Percentiles rank a stretch among this genome's conserved stretches.
phyloP scores from a whole-genome alignment of 768 basidiomycete genomes.

The Auricularia sp. region DNA sequence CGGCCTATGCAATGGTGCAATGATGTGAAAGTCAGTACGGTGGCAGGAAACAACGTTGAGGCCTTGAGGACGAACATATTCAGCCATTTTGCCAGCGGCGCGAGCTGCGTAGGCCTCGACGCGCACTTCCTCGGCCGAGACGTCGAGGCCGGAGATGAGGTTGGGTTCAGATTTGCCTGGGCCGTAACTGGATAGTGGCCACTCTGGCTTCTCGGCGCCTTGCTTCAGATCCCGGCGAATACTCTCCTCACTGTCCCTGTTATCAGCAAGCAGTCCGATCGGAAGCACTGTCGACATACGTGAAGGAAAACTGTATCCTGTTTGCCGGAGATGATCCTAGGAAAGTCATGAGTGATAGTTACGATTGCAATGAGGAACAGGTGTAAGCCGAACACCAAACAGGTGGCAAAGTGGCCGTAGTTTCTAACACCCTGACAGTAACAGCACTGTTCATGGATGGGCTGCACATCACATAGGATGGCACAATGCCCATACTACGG shows the following conservation, averaged over 20 bases:
- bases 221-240: slow-evolving; percentile 55
- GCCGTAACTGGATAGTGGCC: slow-evolving; percentile 72
- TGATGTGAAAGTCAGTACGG: not conserved
- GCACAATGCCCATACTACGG: too few species aligned
- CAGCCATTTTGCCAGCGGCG: slow-evolving; percentile 42
- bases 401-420: too few species aligned
- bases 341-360: slow-evolving; percentile 8
- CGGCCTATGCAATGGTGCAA: not conserved
- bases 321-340: slow-evolving; percentile 3
- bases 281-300: slow-evolving; percentile 20
- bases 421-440: too few species aligned
- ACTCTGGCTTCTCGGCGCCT: slow-evolving; percentile 57
- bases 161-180: slow-evolving; percentile 65
- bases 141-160: slow-evolving; percentile 56
- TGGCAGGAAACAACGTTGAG: not conserved
- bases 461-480: too few species aligned
- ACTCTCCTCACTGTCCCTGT: slow-evolving; percentile 40
- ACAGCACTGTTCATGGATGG: too few species aligned
- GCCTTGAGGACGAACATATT: slow-evolving; percentile 51
- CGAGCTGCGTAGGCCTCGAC: slow-evolving; percentile 50
- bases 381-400: not conserved
- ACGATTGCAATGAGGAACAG: slow-evolving; percentile 6
- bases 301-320: slow-evolving; percentile 26
- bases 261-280: not conserved
- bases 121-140: slow-evolving; percentile 71